Base-by-base conservation (phyloP, 768 basidiomycete species). In the Rhodotorula paludigena region DNA sequence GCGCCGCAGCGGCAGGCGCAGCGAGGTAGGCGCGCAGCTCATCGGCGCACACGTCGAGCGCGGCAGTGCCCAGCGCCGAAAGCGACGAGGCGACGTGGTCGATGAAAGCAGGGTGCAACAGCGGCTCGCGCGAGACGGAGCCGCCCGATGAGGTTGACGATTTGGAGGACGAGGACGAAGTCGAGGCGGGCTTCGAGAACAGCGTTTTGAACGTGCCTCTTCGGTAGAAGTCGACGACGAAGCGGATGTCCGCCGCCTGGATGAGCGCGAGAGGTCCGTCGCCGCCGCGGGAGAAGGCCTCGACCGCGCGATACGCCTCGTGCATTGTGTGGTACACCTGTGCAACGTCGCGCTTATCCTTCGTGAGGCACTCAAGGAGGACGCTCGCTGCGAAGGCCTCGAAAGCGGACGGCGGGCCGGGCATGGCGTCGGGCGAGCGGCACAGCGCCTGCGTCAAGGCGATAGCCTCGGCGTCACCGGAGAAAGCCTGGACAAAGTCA, bases 401-500 rank as follows among this genome's bases (percentile, higher is more conserved):
- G 54, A 68, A 68, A 23, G 18, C 32, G n/a, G 56, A 60, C 15
- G 63, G 65, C 30, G 32, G n/a, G 32, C 56, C 56, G 2, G 33
- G 42, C 32, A 10, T 25, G 10, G 47, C 60, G 20, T 11, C 38
- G 2, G 21, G 30, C 14, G 44, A 65, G 12, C 59, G 21, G 49
- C 20, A 92, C 78, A 36, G 84, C 82, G 0, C 89, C 88, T 72
- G 88, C 86, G 72, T 88, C 87, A 72, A 88, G 25, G 68, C 68
- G 59, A 69, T 57, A 28, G 72, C 63, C 35, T 69, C 73, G 28
- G 30, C 55, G 39, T 67, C 86, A 75, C 53, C 42, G 16, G 90
- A 89, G 77, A 90, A 90, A 0, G 89, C 89, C 0, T 87, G 84
- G 65, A 96, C 89, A 78, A 96, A 90, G 66, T 90, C 87, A 35